Percentiles rank a stretch among this genome's conserved stretches.
phyloP scores from a whole-genome alignment of 2,329 filamentous ascomycete genomes.

The Phoma sp. region DNA sequence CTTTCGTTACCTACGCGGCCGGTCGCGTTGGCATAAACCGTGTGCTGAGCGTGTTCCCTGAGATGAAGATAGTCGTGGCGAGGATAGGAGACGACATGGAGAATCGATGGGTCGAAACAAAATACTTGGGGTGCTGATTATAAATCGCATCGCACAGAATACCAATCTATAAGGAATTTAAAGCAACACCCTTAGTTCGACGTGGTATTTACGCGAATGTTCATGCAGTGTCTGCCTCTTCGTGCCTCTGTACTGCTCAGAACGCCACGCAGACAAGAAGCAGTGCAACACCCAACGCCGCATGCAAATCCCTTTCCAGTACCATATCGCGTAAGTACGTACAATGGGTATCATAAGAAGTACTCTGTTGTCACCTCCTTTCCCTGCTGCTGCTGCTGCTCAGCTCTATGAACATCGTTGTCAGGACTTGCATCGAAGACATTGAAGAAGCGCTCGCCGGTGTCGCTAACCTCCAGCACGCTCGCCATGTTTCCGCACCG shows the following conservation, averaged over 20 bases:
- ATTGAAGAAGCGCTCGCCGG: conserved; percentile 93
- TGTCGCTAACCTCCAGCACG: conserved; percentile 93
- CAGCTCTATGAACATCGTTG: conserved; percentile 84
- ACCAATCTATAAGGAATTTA: background rate
- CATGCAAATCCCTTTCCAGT: conserved; percentile 18
- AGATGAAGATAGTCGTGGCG: conserved; percentile 84
- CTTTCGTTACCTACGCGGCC: conserved; percentile 91
- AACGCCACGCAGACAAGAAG: background rate
- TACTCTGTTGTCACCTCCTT: conserved; percentile 74
- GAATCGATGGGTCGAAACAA: conserved; percentile 86
- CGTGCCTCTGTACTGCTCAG: background rate
- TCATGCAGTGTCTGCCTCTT: background rate
- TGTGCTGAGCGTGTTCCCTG: conserved; percentile 86
- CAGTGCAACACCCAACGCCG: conserved; percentile 18
- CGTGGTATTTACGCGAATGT: conserved; percentile 3
- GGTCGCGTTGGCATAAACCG: conserved; percentile 84
- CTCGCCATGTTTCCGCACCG: conserved; percentile 96
- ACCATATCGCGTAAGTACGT: conserved; percentile 21
- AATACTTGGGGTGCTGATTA: conserved; percentile 82
- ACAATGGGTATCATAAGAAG: conserved; percentile 62
- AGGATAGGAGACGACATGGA: conserved; percentile 82
- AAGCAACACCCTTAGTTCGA: conserved; percentile 5
- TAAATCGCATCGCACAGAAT: background rate
- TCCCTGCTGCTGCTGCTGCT: conserved; percentile 78
- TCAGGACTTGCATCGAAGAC: conserved; percentile 97